These are phyloP conservation scores for Magnaporthales sp. DNA, from an alignment of 2,329 filamentous ascomycete species.

Conservation along the genomic window DNA sequence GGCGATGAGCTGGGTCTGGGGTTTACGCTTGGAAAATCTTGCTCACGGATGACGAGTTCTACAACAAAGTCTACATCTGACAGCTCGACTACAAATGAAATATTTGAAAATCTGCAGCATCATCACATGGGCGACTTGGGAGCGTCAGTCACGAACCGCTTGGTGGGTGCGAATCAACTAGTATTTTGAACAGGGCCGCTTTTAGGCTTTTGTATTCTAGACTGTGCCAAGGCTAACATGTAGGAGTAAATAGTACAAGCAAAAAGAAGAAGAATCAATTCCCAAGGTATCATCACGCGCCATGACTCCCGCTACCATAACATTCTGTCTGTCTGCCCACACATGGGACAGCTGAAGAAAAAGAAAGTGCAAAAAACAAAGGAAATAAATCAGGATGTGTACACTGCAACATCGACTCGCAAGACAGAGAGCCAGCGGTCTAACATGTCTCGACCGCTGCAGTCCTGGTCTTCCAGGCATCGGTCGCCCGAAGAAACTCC, in stretches of 20 bases:
- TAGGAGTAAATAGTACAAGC: background rate
- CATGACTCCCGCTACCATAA: background rate
- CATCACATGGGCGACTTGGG: background rate
- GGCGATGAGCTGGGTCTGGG: slow-evolving; percentile 34
- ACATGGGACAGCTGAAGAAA: background rate
- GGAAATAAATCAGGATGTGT: background rate
- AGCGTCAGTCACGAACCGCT: background rate
- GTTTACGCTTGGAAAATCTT: background rate
- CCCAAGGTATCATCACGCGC: slow-evolving; percentile 2
- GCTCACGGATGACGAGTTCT: background rate
- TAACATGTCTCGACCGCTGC: slow-evolving; percentile 44
- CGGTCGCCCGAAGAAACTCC: slow-evolving; percentile 45
- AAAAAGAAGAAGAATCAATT: slow-evolving; percentile 1
- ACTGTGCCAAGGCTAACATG: background rate
- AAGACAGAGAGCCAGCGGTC: slow-evolving; percentile 10
- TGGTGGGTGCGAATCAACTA: background rate
- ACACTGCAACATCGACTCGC: background rate
- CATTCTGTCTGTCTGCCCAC: background rate
- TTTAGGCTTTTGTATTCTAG: background rate
- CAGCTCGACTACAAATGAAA: background rate
- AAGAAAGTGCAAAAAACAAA: background rate
- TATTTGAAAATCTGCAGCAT: background rate
- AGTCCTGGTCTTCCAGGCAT: slow-evolving; percentile 25
- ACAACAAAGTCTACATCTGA: background rate
- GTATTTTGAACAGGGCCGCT: background rate